These are phyloP conservation scores for Populus hybrid DNA, from an alignment of 441 rosid species.

Conservation along the genomic window DNA sequence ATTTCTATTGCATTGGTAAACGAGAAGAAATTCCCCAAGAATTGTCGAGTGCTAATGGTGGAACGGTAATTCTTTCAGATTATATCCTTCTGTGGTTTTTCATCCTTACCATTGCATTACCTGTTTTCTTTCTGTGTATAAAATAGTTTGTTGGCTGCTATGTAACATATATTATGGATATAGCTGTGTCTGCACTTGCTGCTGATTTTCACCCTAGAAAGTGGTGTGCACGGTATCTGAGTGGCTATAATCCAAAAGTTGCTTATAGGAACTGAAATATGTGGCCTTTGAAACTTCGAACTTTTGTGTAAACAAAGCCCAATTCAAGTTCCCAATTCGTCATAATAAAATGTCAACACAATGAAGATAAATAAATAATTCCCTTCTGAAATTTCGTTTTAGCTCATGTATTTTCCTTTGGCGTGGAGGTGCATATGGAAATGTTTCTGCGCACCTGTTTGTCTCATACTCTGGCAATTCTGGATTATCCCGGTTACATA, in stretches of 20 bases:
- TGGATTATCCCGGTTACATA: background rate
- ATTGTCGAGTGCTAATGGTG: slow-evolving; percentile 33
- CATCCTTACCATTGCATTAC: background rate
- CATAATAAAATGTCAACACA: background rate
- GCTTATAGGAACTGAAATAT: background rate
- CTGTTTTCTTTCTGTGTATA: background rate
- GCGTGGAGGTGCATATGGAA: background rate
- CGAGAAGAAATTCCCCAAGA: slow-evolving; percentile 48
- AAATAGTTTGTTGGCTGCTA: background rate
- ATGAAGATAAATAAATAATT: background rate
- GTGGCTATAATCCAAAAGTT: background rate
- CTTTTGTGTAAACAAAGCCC: background rate
- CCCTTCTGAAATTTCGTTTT: background rate
- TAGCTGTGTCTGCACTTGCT: background rate
- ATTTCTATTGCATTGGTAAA: slow-evolving; percentile 88
- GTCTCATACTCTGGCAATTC: background rate
- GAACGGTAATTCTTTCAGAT: slow-evolving; percentile 37
- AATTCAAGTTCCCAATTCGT: background rate
- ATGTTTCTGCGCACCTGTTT: background rate
- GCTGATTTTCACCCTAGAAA: background rate
- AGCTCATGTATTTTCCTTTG: background rate
- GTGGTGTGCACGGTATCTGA: background rate
- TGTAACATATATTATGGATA: background rate
- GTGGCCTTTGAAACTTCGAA: background rate
- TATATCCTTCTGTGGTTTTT: background rate